Base-by-base conservation (phyloP, 257 asterid genomes). In the Ehretia macrophylla region DNA sequence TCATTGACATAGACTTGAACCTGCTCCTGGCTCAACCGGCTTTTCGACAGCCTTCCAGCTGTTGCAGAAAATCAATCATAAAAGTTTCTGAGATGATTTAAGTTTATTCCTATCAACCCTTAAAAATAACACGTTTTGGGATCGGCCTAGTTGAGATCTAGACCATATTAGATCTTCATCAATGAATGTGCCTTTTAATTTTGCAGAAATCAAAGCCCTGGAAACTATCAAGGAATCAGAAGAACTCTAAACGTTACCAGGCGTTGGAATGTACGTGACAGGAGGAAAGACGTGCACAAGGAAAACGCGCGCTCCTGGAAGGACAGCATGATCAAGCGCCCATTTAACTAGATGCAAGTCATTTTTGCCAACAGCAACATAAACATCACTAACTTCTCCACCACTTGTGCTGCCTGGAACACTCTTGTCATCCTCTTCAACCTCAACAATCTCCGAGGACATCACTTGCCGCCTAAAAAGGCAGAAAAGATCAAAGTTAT, bases 41-140 rank as follows among this genome's bases (percentile, higher is more conserved):
- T 82, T 78, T 85, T 83, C 60, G 88, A 82, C 60, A 88, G 75
- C 79, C 78, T 80, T 75, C 97, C 94, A 66, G 79, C 97, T 88
- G 69, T 47, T 51, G 51, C 38, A 65, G 14, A 68, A 68, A 46
- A 48, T 17, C 6, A 11, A 17, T 40, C 11, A 65, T 21, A 11
- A 49, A 56, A n/a, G n/a, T n/a, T n/a, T n/a, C n/a, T n/a, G n/a
- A n/a, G n/a, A n/a, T n/a, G n/a, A 44, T 32, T 1, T 8, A 18
- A 23, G 9, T 10, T 5, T 23, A 17, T 48, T 32, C 17, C 14
- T 11, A n/a, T n/a, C 12, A 20, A 5, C 12, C 17, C 18, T 60
- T 1, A 10, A 9, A 56, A 21, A 8, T 11, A 52, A 52, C 14
- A 35, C 8, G 14, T 17, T 58, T 42, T 19, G 44, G 44, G 11